Evolutionary conservation across 2,329 filamentous ascomycete species (phyloP).

Genomic region (Xylaria sp.): DNA sequence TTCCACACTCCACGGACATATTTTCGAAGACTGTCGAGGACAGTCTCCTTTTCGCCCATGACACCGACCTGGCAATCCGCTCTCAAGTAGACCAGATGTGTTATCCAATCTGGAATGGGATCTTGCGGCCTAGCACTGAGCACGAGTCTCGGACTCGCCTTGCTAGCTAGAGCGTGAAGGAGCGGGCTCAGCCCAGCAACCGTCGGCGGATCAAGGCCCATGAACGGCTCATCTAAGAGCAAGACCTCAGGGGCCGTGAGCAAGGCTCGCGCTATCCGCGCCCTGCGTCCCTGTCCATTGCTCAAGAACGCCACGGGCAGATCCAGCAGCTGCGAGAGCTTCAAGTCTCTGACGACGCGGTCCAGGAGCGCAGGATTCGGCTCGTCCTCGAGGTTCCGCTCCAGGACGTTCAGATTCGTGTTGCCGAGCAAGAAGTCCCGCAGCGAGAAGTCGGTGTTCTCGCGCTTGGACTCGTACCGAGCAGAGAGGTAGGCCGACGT

Average conservation of each 20-base stretch:
- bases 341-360: constrained; percentile 75
- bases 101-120: constrained; percentile 88
- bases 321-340: constrained; percentile 73
- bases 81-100: constrained; percentile 79
- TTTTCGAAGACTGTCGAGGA: constrained; percentile 64
- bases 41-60: constrained; percentile 72
- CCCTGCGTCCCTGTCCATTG: constrained; percentile 89
- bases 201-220: constrained; percentile 91
- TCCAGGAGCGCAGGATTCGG: constrained; percentile 64
- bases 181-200: constrained; percentile 76
- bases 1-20: constrained; percentile 60
- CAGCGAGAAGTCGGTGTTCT: constrained; percentile 88
- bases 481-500: constrained; percentile 87
- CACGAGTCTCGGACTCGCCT: constrained; percentile 75
- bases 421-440: constrained; percentile 83
- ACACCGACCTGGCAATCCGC: constrained; percentile 71
- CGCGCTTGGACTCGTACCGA: constrained; percentile 86
- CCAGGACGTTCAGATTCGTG: constrained; percentile 81
- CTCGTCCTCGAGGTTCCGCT: constrained; percentile 57
- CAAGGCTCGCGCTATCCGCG: constrained; percentile 87
- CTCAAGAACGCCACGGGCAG: constrained; percentile 91
- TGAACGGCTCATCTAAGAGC: constrained; percentile 92
- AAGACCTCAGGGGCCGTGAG: constrained; percentile 82
- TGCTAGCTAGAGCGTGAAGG: constrained; percentile 73
- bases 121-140: constrained; percentile 87